These are phyloP conservation scores for Royoungia palumana DNA, from an alignment of 768 basidiomycete species.

Conservation along the genomic window DNA sequence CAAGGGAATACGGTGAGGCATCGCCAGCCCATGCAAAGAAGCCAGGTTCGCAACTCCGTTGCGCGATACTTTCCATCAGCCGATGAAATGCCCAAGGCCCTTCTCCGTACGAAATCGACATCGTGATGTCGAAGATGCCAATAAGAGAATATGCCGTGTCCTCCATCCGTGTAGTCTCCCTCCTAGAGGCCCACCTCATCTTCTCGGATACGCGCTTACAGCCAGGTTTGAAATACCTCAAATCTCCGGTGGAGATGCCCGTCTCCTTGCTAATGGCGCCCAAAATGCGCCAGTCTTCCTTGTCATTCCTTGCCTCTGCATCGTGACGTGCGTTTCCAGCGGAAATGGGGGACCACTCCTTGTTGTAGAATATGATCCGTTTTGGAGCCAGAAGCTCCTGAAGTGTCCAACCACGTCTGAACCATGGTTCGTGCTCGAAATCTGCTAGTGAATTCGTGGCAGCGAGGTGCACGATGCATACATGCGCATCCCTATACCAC, in stretches of 20 bases:
- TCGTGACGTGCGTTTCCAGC: not conserved
- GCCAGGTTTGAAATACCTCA: not conserved
- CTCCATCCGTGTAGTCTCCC: constrained; percentile 12
- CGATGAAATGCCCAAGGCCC: not conserved
- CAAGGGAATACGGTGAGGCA: constrained; percentile 9
- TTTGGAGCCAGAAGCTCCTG: constrained; percentile 1
- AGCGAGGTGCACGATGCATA: not conserved
- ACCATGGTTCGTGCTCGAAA: constrained; percentile 1
- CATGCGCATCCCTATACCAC: not conserved
- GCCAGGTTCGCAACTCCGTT: not conserved
- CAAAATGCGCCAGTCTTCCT: not conserved
- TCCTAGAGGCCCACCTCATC: constrained; percentile 12
- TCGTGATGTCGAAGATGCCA: constrained; percentile 8
- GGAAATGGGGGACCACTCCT: not conserved
- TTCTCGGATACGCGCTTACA: not conserved
- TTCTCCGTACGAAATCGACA: constrained; percentile 14
- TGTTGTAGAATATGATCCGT: not conserved
- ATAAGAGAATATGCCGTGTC: constrained; percentile 18
- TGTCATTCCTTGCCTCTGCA: not conserved
- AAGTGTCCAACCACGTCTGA: constrained; percentile 4
- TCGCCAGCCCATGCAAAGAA: constrained; percentile 5
- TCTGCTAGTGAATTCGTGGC: not conserved
- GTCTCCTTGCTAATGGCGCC: not conserved
- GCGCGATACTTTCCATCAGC: constrained; percentile 1
- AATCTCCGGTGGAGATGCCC: not conserved